These are phyloP conservation scores for Botrytis pseudocinerea DNA, from an alignment of 2,329 filamentous ascomycete species.

Conservation along the genomic window DNA sequence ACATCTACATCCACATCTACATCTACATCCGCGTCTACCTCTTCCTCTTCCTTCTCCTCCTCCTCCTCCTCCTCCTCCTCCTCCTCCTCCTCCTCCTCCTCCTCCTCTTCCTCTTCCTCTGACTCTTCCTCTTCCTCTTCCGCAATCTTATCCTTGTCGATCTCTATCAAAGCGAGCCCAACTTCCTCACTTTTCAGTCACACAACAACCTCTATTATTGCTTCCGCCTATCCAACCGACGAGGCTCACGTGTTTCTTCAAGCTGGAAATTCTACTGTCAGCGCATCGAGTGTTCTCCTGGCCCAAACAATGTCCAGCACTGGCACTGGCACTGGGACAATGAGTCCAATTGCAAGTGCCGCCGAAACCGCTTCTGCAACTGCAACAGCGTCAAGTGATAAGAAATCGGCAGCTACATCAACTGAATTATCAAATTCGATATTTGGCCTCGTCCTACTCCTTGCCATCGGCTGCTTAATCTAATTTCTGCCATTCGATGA, in stretches of 20 bases:
- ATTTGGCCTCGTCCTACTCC: conserved; percentile 10
- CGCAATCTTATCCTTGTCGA: conserved; percentile 24
- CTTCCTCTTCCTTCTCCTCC: conserved; percentile 26
- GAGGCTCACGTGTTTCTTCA: conserved; percentile 36
- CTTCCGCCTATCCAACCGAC: conserved; percentile 25
- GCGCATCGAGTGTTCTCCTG: neutral
- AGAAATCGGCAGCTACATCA: conserved; percentile 17
- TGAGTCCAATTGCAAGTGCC: conserved; percentile 17
- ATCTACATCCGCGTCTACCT: conserved; percentile 27
- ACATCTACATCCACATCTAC: conserved; percentile 29
- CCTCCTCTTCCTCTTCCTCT: conserved; percentile 6
- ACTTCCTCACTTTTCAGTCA: conserved; percentile 21
- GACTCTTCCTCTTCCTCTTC: conserved; percentile 12
- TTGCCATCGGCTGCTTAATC: conserved; percentile 18
- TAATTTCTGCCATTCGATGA: neutral
- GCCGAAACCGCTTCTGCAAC: conserved; percentile 6
- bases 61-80: conserved; percentile 29
- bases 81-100: neutral
- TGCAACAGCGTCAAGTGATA: conserved; percentile 9
- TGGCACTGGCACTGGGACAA: neutral
- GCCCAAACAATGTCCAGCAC: neutral
- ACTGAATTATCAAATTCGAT: conserved; percentile 16
- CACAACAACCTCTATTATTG: conserved; percentile 27
- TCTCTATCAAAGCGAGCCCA: conserved; percentile 10
- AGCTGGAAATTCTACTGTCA: conserved; percentile 27